phyloP scores from a whole-genome alignment of 129 eudicot species.

The Escallonia herrerae region DNA sequence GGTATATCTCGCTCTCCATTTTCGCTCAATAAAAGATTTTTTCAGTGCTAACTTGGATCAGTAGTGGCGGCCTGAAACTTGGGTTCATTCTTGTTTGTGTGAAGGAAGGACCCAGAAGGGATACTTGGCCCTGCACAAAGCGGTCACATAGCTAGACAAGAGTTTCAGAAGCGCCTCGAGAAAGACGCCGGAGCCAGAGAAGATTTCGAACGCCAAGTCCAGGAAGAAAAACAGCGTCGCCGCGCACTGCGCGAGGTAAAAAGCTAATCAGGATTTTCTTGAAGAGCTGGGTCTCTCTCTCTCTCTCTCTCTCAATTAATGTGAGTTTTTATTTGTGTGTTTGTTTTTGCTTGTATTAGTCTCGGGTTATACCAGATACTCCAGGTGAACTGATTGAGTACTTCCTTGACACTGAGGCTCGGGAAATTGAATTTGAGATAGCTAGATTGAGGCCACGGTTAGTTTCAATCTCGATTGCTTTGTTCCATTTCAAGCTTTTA shows the following conservation, averaged over 20 bases:
- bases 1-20: conserved; percentile 21
- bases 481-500: not conserved
- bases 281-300: too few species aligned
- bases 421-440: conserved; percentile 81
- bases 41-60: not conserved
- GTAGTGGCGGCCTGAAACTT: not conserved
- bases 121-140: conserved; percentile 58
- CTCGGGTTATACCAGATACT: conserved; percentile 70
- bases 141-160: conserved; percentile 74
- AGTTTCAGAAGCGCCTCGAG: conserved; percentile 68
- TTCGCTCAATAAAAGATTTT: not conserved
- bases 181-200: conserved; percentile 70
- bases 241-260: conserved; percentile 55
- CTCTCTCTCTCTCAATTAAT: too few species aligned
- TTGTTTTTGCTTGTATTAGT: conserved; percentile 25
- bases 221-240: conserved; percentile 76
- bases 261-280: not conserved
- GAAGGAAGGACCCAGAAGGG: conserved; percentile 96
- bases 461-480: conserved; percentile 18
- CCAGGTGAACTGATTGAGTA: conserved; percentile 61
- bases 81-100: conserved; percentile 25
- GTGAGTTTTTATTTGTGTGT: not conserved
- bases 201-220: conserved; percentile 64
- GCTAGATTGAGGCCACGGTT: conserved; percentile 81
- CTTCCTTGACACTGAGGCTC: conserved; percentile 98